These are phyloP conservation scores for Vitis hybrid DNA, from an alignment of 177 flowering plant species.

Conservation along the genomic window DNA sequence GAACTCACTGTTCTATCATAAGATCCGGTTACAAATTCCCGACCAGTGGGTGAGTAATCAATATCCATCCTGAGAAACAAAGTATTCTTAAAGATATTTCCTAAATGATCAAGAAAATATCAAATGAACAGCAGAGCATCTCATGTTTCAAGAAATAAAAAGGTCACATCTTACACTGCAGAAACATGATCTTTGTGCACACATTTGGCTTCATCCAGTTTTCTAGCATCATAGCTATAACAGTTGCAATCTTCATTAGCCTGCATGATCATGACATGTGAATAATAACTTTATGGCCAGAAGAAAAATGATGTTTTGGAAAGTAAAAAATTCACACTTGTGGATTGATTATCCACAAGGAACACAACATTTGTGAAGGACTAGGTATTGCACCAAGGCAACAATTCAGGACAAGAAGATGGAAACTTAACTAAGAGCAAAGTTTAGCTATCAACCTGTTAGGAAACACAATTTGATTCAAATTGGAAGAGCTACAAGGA, in stretches of 20 bases:
- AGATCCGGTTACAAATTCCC: constrained; percentile 96
- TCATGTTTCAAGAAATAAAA: not conserved
- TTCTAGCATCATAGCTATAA: constrained; percentile 86
- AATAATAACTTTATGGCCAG: not conserved
- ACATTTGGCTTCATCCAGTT: constrained; percentile 80
- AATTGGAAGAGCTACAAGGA: too few relatives aligned
- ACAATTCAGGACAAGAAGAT: too few relatives aligned
- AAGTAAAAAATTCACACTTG: too few relatives aligned
- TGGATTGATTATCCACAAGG: too few relatives aligned
- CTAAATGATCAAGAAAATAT: not conserved
- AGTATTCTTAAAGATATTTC: not conserved
- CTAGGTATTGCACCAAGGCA: too few relatives aligned
- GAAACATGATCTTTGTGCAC: constrained; percentile 94
- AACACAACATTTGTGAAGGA: too few relatives aligned
- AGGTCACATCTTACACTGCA: constrained; percentile 71
- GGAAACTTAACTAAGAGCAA: too few relatives aligned
- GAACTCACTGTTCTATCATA: constrained; percentile 92
- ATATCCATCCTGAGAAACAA: constrained; percentile 77
- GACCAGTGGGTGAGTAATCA: constrained; percentile 92
- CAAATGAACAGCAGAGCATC: not conserved
- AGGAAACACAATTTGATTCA: too few relatives aligned
- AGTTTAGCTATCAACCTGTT: too few relatives aligned
- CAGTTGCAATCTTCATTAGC: constrained; percentile 97
- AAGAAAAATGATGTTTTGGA: not conserved
- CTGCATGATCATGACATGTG: constrained; percentile 31